These are phyloP conservation scores for Arabis alpina DNA, from an alignment of 345 rosid genomes.

Conservation along the genomic window DNA sequence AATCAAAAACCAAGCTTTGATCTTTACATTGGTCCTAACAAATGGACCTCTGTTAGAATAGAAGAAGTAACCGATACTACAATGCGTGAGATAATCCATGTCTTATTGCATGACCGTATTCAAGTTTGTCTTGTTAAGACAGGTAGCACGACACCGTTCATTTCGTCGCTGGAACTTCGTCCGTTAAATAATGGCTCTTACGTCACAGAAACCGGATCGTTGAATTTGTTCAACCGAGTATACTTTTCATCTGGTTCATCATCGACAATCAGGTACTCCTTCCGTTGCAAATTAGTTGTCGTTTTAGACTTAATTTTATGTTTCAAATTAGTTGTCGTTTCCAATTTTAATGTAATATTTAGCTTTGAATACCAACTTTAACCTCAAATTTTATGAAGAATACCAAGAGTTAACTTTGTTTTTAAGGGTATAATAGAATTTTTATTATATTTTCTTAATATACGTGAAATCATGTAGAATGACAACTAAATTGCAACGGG, in stretches of 20 bases:
- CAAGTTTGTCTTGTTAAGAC: conserved; percentile 60
- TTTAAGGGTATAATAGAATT: no score
- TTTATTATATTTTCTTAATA: no score
- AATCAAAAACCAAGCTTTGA: conserved; percentile 45
- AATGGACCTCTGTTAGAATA: conserved; percentile 43
- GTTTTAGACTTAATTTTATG: no score
- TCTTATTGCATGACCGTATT: conserved; percentile 27
- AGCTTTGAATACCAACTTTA: no score
- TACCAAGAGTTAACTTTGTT: no score
- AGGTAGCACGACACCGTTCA: conserved; percentile 49
- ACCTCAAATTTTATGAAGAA: no score
- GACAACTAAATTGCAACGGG: no score
- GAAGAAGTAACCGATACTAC: background rate
- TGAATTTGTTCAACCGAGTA: conserved; percentile 8
- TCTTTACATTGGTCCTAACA: conserved; percentile 49
- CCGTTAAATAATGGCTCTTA: conserved; percentile 29
- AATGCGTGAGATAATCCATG: conserved; percentile 45
- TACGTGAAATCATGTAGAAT: no score
- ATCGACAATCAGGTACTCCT: conserved; percentile 23
- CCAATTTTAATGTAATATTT: no score
- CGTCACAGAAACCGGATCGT: conserved; percentile 30
- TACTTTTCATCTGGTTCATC: conserved; percentile 4
- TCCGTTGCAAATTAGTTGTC: no score
- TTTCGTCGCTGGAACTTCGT: conserved; percentile 56
- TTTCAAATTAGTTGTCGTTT: no score